Evolutionary conservation across 441 rosid genomes (phyloP), one percentile per base, ranked within the genome.

Genomic region (Gossypium trilobum): DNA sequence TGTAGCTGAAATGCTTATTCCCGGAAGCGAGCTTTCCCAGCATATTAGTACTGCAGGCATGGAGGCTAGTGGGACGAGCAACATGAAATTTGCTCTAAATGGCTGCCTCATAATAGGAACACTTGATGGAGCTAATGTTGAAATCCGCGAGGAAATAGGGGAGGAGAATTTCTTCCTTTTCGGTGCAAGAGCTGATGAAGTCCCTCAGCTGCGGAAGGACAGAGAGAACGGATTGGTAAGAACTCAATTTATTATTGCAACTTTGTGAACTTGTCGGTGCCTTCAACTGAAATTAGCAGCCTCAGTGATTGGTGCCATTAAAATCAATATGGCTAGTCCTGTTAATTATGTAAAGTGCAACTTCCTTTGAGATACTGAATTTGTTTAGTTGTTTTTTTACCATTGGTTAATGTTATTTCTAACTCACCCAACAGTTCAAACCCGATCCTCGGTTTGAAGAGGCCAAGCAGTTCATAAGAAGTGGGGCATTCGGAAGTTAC

Each of bases 1-100:
- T 29, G 97, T 87, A 42, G 98, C 98, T 9, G 98, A 93, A 84
- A 63, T 89, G 80, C 93, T 91, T 54, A 90, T 93, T 74, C 98
- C 98, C 5, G 97, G 98, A 82, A 91, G 98, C 68, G 98, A 93
- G 84, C 80, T 93, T 54, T 93, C 98, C 31, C 97, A 93, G 77
- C 97, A 93, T 84, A 93, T 93, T 54, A 93, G 98, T 81, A 91
- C 98, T 64, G 97, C 97, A 74, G 98, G 98, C 74, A 91, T 93
- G 98, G 97, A 93, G 84, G 98, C 98, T 62, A 93, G 98, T 83
- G 98, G 98, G 68, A 93, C 97, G 48, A 93, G 98, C 92, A 93
- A 91, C 87, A 93, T 93, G 97, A 93, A 93, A 76, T 93, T 93
- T 48, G 81, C 98, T 29, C 88, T 93, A 31, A 93, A 93, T 39